Base-by-base conservation (phyloP, 148 eudicot genomes). In the Spergularia bocconei region DNA sequence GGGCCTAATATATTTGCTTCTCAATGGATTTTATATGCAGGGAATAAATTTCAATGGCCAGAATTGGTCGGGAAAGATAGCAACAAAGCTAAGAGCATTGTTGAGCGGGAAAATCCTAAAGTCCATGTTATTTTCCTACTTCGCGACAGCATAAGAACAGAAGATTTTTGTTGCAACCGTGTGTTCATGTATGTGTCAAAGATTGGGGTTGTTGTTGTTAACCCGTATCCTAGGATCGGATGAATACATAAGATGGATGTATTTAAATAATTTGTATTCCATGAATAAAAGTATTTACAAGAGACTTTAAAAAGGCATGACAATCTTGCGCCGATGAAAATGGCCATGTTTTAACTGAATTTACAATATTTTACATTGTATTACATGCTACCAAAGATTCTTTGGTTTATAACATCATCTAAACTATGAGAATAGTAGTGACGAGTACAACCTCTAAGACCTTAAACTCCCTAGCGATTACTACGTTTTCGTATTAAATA, bases 31-130 rank as follows among this genome's bases (percentile, higher is more conserved):
- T 5, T 5, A 21, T 66, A 7, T 13, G 13, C 17, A 66, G 70
- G 70, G 25, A 17, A 66, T 10, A 66, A 66, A 14, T 66, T 15
- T n/a, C 5, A 41, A 13, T 66, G 70, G 70, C 70, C 70, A 15
- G 70, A 66, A 44, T 66, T 66, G 53, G 25, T 66, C 4, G 70
- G 70, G 3, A 66, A 44, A 66, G 13, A 10, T 17, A 51, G 21
- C 9, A 9, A 2, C 29, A 4, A 17, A 41, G 70, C 70, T 6
- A 66, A 39, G 70, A 66, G n/a, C 52, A 66, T 44, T 15, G 39
- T 44, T n/a, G 70, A 66, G 20, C 23, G 25, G 7, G 70, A 44
- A 5, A 44, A 66, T 66, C 70, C 70, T 17, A 2, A 66, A 8
- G 14, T 66, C 14, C 44, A 50, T 13, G 54, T 8, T 44, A 52